Conservation (phyloP, 1,284 basidiomycete genomes). For the Boletus calvinii region DNA sequence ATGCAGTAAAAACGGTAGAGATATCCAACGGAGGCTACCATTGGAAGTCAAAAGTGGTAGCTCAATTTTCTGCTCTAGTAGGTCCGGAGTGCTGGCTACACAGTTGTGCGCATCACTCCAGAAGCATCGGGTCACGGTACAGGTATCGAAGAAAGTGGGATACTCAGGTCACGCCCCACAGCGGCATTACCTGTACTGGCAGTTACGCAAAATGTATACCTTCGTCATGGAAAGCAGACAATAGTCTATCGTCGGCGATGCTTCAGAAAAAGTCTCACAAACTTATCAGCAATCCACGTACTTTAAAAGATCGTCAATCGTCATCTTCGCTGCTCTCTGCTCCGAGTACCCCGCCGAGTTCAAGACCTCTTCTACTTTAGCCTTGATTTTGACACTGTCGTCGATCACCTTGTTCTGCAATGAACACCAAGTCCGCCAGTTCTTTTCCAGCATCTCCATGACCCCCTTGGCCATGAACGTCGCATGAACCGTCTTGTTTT, state of each 20-base stretch:
- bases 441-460: conserved; percentile 90
- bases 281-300: conserved; percentile 31
- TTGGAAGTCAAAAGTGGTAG: no score
- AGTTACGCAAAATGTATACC: conserved; percentile 58
- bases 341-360: conserved; percentile 63
- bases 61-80: no score
- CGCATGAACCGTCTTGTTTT: conserved; percentile 90
- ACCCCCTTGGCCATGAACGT: conserved; percentile 93
- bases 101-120: no score
- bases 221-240: conserved; percentile 57
- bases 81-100: no score
- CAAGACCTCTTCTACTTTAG: conserved; percentile 77
- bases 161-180: no score
- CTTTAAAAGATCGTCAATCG: conserved; percentile 77
- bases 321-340: conserved; percentile 76
- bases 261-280: conserved; percentile 1
- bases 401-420: conserved; percentile 77
- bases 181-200: no score
- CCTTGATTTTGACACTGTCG: conserved; percentile 69
- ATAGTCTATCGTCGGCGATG: conserved; percentile 40
- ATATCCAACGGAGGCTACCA: no score
- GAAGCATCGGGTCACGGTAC: no score
- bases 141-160: no score
- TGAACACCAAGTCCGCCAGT: conserved; percentile 93
- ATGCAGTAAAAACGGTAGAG: no score